phyloP scores from a whole-genome alignment of 1,139 yeast species.

The Blastobotrys petasosporus region DNA sequence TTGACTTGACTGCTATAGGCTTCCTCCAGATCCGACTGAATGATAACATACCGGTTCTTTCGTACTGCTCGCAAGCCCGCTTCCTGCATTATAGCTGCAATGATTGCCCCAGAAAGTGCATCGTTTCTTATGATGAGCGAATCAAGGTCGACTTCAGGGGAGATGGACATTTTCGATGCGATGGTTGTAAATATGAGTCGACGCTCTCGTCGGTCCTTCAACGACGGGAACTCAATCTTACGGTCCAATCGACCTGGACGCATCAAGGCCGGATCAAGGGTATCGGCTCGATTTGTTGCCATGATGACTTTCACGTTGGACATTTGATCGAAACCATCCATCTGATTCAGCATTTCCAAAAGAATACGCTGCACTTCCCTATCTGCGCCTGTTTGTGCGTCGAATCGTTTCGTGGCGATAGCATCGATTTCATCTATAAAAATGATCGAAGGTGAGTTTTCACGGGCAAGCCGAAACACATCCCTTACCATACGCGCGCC shows the following conservation, averaged over 20 bases:
- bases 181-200: slow-evolving; percentile 92
- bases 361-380: slow-evolving; percentile 98
- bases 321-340: slow-evolving; percentile 98
- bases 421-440: slow-evolving; percentile 99
- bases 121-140: slow-evolving; percentile 92
- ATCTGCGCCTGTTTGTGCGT: slow-evolving; percentile 99
- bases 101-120: slow-evolving; percentile 94
- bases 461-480: slow-evolving; percentile 94
- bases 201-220: slow-evolving; percentile 95
- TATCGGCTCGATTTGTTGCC: slow-evolving; percentile 99
- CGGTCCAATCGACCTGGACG: slow-evolving; percentile 98
- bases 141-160: slow-evolving; percentile 96
- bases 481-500: slow-evolving; percentile 99
- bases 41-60: slow-evolving; percentile 91
- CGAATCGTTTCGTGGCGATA: slow-evolving; percentile 97
- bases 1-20: slow-evolving; percentile 96
- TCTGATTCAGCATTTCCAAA: slow-evolving; percentile 91
- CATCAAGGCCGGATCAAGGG: slow-evolving; percentile 93
- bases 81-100: slow-evolving; percentile 99
- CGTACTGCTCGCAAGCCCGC: slow-evolving; percentile 98
- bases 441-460: slow-evolving; percentile 92
- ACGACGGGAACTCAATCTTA: slow-evolving; percentile 92
- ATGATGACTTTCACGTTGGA: slow-evolving; percentile 94
- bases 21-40: slow-evolving; percentile 94
- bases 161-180: slow-evolving; percentile 95